phyloP scores from a whole-genome alignment of 225 moss, liverwort and hornwort species.

The Rhytidiadelphus loreus region DNA sequence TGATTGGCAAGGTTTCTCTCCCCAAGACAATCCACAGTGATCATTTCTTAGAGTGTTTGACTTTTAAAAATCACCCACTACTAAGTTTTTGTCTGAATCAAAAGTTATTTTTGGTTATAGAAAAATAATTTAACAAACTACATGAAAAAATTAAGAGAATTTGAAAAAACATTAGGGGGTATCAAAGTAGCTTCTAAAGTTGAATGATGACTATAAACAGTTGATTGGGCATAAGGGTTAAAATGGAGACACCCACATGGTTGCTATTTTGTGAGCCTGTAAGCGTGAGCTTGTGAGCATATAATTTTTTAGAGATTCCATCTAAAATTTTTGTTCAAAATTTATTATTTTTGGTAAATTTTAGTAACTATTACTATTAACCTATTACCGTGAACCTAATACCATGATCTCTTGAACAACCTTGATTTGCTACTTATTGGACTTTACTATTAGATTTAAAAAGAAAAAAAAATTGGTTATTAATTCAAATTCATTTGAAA shows the following conservation, averaged over 20 bases:
- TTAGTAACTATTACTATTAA: too few species aligned
- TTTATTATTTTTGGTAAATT: too few species aligned
- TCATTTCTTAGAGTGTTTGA: neutral
- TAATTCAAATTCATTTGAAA: too few species aligned
- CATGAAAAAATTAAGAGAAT: neutral
- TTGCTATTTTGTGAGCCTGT: too few species aligned
- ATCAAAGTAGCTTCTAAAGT: accelerated
- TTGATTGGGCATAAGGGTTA: neutral
- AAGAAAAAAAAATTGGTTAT: too few species aligned
- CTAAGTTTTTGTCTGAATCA: accelerated
- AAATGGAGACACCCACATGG: neutral
- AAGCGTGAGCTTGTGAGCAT: too few species aligned
- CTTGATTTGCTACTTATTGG: too few species aligned
- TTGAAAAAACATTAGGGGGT: accelerated
- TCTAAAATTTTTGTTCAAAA: too few species aligned
- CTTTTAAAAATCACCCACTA: accelerated
- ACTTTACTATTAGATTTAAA: too few species aligned
- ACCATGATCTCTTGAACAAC: too few species aligned
- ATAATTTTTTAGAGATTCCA: too few species aligned
- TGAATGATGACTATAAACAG: neutral
- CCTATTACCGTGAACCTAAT: too few species aligned
- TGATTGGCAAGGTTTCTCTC: accelerated
- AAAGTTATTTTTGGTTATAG: accelerated
- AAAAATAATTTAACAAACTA: neutral
- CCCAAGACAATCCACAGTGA: accelerated